Evolutionary conservation across 768 basidiomycete species (phyloP).

Genomic region (Lactarius hengduanensis): DNA sequence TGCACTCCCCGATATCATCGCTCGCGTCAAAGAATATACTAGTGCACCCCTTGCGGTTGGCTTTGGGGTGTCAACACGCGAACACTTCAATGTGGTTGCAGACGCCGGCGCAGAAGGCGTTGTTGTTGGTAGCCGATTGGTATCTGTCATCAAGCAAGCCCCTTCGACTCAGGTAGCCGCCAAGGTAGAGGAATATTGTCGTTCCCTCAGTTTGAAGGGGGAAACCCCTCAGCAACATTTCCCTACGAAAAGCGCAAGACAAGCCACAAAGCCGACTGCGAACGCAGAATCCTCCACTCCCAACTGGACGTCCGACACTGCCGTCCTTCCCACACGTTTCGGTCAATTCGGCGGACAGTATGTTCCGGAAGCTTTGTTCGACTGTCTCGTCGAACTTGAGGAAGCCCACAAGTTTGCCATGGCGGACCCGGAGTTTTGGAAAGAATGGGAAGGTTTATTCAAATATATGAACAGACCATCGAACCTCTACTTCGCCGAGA

Average conservation of each 20-base stretch:
- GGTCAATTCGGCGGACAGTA: constrained; percentile 97
- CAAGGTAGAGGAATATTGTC: constrained; percentile 71
- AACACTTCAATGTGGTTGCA: constrained; percentile 83
- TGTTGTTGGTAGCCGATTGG: constrained; percentile 88
- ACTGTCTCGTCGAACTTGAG: constrained; percentile 87
- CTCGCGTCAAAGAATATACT: constrained; percentile 76
- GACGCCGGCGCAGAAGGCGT: constrained; percentile 93
- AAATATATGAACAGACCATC: constrained; percentile 96
- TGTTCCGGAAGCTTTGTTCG: constrained; percentile 95
- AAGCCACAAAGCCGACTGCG: constrained; percentile 36
- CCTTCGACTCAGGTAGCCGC: constrained; percentile 47
- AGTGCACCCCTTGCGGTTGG: constrained; percentile 90
- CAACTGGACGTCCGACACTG: constrained; percentile 39
- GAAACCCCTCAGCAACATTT: constrained; percentile 30
- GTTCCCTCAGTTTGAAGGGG: constrained; percentile 56
- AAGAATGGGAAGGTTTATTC: constrained; percentile 84
- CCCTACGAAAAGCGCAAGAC: constrained; percentile 33
- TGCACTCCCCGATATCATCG: constrained; percentile 79
- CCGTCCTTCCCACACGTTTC: constrained; percentile 75
- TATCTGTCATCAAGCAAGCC: constrained; percentile 72
- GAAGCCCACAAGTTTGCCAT: constrained; percentile 85
- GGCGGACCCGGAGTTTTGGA: constrained; percentile 87
- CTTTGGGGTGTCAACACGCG: constrained; percentile 89
- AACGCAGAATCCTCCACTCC: constrained; percentile 36
- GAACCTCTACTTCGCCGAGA: constrained; percentile 86